phyloP scores from a whole-genome alignment of 83 land plant species.

The Diphasiastrum complanatum region DNA sequence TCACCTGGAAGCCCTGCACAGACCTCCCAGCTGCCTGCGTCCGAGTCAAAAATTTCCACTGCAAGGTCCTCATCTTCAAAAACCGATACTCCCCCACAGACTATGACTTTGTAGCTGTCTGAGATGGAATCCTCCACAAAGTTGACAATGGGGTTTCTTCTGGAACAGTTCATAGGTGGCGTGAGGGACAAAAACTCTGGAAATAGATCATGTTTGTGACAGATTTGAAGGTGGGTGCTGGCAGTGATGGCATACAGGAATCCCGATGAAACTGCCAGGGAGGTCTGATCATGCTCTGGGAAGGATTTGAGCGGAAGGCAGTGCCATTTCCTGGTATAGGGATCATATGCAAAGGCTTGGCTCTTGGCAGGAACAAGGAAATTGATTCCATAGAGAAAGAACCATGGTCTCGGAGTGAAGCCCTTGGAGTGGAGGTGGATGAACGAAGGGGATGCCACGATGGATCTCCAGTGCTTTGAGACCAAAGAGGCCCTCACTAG shows the following conservation, averaged over 20 bases:
- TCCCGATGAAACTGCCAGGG: neutral
- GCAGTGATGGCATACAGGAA: constrained; percentile 18
- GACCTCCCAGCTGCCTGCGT: constrained; percentile 24
- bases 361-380: constrained; percentile 13
- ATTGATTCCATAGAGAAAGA: constrained; percentile 17
- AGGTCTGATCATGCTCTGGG: constrained; percentile 13
- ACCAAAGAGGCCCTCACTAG: constrained; percentile 4
- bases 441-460: constrained; percentile 4
- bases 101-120: constrained; percentile 10
- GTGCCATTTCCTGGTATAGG: neutral
- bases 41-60: constrained; percentile 23
- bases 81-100: constrained; percentile 10
- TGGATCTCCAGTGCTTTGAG: constrained; percentile 10
- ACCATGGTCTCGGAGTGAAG: neutral
- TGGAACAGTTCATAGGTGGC: neutral
- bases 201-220: constrained; percentile 11
- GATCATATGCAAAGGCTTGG: constrained; percentile 18
- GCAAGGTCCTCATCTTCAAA: constrained; percentile 20
- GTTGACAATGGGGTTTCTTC: constrained; percentile 7
- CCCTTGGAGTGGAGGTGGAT: neutral
- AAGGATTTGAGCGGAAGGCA: neutral
- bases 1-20: constrained; percentile 5
- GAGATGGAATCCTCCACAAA: constrained; percentile 4
- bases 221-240: neutral
- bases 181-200: neutral